phyloP scores from a whole-genome alignment of 2,329 filamentous ascomycete genomes.

The Gnomoniopsis sp. region DNA sequence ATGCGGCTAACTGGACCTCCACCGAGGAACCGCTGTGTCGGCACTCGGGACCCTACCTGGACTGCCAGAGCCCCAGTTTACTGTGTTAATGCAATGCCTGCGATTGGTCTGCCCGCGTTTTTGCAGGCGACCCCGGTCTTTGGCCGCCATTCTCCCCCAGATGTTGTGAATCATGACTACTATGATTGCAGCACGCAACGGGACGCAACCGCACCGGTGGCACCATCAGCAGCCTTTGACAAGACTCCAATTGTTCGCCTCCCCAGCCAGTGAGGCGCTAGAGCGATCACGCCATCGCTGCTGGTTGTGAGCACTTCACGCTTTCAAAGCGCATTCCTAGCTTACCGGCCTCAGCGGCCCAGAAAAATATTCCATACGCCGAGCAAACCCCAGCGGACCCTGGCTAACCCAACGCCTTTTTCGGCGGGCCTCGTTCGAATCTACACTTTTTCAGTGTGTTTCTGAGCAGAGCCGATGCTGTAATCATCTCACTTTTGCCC shows the following conservation, averaged over 20 bases:
- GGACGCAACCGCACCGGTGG: too few species aligned
- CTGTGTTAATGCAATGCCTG: slow-evolving; percentile 15
- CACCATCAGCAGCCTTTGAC: too few species aligned
- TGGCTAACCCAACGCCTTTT: not conserved
- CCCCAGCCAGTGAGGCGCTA: not conserved
- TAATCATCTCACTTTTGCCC: slow-evolving; percentile 4
- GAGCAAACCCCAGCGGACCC: slow-evolving; percentile 4
- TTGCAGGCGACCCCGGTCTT: not conserved
- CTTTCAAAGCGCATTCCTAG: not conserved
- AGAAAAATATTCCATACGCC: slow-evolving; percentile 9
- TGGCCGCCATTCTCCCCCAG: slow-evolving; percentile 3
- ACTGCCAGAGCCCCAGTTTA: slow-evolving; percentile 4
- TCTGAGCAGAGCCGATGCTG: slow-evolving; percentile 10
- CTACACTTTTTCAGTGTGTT: not conserved
- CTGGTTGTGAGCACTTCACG: slow-evolving; percentile 9
- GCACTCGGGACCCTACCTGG: slow-evolving; percentile 14
- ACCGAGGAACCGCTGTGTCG: slow-evolving; percentile 9
- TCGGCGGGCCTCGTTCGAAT: not conserved
- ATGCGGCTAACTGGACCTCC: not conserved
- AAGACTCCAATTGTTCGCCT: slow-evolving; percentile 7
- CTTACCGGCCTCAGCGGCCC: not conserved
- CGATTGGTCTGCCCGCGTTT: slow-evolving; percentile 6
- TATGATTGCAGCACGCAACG: not conserved
- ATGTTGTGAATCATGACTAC: slow-evolving; percentile 14
- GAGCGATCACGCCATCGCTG: slow-evolving; percentile 20